These are phyloP conservation scores for Plantago ovata DNA, from an alignment of 257 asterid genomes.

Conservation along the genomic window DNA sequence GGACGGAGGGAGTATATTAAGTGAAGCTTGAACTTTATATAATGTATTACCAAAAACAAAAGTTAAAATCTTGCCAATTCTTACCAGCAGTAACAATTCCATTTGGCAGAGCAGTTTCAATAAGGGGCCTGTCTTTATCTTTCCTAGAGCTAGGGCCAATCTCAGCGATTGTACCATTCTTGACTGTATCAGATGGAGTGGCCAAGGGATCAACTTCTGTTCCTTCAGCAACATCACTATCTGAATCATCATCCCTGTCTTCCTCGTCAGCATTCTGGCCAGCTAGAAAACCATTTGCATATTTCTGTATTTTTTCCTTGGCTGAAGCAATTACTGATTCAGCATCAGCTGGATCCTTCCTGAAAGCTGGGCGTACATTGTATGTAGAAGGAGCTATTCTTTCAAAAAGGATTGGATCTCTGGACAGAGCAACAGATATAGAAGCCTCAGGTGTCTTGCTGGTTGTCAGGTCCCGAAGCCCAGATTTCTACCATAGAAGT, in stretches of 20 bases:
- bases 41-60: too few species aligned
- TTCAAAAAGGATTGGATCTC: conserved; percentile 96
- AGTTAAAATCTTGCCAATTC: not conserved
- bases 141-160: conserved; percentile 37
- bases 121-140: conserved; percentile 45
- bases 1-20: too few species aligned
- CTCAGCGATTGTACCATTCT: conserved; percentile 39
- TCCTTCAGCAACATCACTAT: conserved; percentile 80
- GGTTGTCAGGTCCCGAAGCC: conserved; percentile 90
- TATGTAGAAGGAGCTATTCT: conserved; percentile 98
- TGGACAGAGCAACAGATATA: conserved; percentile 95
- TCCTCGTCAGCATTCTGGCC: conserved; percentile 87
- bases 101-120: conserved; percentile 34
- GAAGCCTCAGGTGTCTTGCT: conserved; percentile 99
- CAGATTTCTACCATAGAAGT: conserved; percentile 65
- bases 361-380: conserved; percentile 81
- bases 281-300: conserved; percentile 70
- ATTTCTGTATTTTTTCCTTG: conserved; percentile 84
- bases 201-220: conserved; percentile 78
- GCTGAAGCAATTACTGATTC: conserved; percentile 78
- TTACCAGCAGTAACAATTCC: conserved; percentile 48
- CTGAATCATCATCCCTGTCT: conserved; percentile 94
- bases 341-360: conserved; percentile 97
- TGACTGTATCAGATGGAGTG: conserved; percentile 41
- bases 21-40: too few species aligned